Evolutionary conservation across 2,329 filamentous ascomycete genomes (phyloP), one percentile per base, ranked within the genome.

Genomic region (Zelopaecilomyces penicillatus): DNA sequence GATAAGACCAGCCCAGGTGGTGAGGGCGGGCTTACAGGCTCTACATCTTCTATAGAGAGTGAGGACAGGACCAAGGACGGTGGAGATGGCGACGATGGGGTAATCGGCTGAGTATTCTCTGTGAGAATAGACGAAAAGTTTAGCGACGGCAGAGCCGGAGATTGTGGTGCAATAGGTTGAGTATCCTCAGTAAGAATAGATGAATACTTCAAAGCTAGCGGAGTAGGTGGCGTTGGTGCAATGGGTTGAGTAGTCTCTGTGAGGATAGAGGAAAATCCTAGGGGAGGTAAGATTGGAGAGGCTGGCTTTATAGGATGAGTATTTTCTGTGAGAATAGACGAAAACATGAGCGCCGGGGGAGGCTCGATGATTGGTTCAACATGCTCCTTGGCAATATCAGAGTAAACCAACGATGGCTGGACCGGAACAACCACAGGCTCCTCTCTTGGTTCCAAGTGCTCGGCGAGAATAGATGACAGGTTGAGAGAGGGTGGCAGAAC

Each of bases 11-110:
- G 49, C 6, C 49, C 29, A 6, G 61, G 59, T 1, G 53, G 54
- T 3, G 52, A 26, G 6, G 55, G 51, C 8, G 45, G 12, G 26
- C 52, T 45, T 8, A 56, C 51, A 30, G 49, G 48, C 11, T 66
- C 60, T 2, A 67, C 54, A 5, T 58, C 56, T 50, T 69, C 55
- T 4, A 62, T 50, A 19, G 59, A 44, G 39, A 70, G 60, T 1
- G 58, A 52, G 3, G 69, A 70, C 32, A 71, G 51, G 0, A 54
- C 61, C 26, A 72, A 50, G 6, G 51, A 26, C 5, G 63, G 60
- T 0, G 52, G 54, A 3, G 51, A 26, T 5, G 54, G 50, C 10
- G 47, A 30, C 30, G 53, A 43, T 26, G 57, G 53, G 35, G 47
- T 47, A 28, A 49, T 47, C n/a, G 71, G 71, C 7, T 59, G 52